Evolutionary conservation across 148 eudicot genomes (phyloP).

Genomic region (Selenicereus undatus): DNA sequence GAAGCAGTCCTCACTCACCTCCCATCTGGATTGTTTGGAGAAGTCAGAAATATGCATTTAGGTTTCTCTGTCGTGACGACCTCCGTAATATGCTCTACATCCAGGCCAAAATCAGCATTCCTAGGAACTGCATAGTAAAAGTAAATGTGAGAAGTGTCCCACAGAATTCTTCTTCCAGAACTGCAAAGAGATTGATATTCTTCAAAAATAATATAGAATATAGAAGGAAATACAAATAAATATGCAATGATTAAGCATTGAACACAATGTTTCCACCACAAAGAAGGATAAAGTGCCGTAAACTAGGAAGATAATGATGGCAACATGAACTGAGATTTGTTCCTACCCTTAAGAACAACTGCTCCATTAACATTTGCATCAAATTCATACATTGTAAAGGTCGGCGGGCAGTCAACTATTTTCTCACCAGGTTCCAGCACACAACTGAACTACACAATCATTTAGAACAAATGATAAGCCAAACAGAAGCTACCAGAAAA

Average conservation of each 20-base stretch:
- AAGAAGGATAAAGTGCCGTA: not conserved
- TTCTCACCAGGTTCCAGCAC: constrained; percentile 94
- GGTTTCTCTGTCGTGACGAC: constrained; percentile 74
- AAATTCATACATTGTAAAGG: constrained; percentile 97
- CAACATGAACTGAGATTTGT: not conserved
- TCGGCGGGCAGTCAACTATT: constrained; percentile 95
- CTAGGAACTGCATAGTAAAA: constrained; percentile 56
- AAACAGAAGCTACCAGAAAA: constrained; percentile 11
- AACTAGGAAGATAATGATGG: not conserved
- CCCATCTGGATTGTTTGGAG: constrained; percentile 98
- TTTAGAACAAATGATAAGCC: constrained; percentile 23
- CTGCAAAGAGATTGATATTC: not conserved
- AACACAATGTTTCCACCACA: too few relatives aligned
- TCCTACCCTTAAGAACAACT: constrained; percentile 69
- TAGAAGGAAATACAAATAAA: not conserved
- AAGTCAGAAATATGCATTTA: constrained; percentile 90
- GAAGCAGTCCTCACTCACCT: constrained; percentile 44
- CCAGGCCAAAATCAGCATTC: constrained; percentile 82
- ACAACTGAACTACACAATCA: constrained; percentile 60
- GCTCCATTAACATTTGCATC: constrained; percentile 96
- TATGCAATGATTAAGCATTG: not conserved
- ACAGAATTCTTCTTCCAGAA: not conserved
- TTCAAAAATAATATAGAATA: not conserved
- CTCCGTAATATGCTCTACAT: constrained; percentile 60
- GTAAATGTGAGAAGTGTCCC: not conserved